Evolutionary conservation across 2,329 filamentous ascomycete species (phyloP).

Genomic region (Phialemonium atrogriseum): DNA sequence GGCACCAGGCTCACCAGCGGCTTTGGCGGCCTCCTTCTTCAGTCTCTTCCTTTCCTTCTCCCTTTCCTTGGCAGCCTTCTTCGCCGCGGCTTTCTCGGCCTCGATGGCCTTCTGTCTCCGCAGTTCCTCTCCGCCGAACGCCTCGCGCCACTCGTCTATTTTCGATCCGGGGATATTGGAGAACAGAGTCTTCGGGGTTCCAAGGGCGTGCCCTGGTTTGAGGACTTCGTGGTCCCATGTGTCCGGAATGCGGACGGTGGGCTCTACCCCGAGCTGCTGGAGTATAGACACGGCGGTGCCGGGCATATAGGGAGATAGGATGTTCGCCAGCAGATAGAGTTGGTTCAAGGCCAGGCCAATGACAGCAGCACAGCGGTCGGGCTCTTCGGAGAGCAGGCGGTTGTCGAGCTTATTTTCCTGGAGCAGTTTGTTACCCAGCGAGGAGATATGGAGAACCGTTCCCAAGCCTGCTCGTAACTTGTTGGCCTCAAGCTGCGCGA

Average conservation of each 20-base stretch:
- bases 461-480: conserved; percentile 61
- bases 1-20: no score
- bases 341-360: conserved; percentile 78
- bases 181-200: conserved; percentile 72
- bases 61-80: conserved; percentile 40
- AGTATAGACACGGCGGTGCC: conserved; percentile 68
- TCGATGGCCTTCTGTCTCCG: conserved; percentile 61
- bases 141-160: conserved; percentile 72
- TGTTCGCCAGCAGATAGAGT: conserved; percentile 69
- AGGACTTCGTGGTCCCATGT: conserved; percentile 55
- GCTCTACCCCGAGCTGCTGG: conserved; percentile 57
- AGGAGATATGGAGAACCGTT: conserved; percentile 48
- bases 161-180: conserved; percentile 75
- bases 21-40: conserved; percentile 26
- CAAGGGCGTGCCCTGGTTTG: conserved; percentile 70
- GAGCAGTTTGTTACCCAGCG: conserved; percentile 39
- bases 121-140: conserved; percentile 57
- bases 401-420: conserved; percentile 35
- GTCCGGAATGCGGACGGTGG: conserved; percentile 49
- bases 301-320: conserved; percentile 81
- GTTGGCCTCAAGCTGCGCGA: conserved; percentile 60
- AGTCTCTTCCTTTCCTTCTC: conserved; percentile 41
- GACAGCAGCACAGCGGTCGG: conserved; percentile 46
- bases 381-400: conserved; percentile 41
- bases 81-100: conserved; percentile 39